A percentile compares a stretch with the other conserved stretches of the same genome.
Conservation (phyloP, 768 basidiomycete species). For the Auricularia sp. region DNA sequence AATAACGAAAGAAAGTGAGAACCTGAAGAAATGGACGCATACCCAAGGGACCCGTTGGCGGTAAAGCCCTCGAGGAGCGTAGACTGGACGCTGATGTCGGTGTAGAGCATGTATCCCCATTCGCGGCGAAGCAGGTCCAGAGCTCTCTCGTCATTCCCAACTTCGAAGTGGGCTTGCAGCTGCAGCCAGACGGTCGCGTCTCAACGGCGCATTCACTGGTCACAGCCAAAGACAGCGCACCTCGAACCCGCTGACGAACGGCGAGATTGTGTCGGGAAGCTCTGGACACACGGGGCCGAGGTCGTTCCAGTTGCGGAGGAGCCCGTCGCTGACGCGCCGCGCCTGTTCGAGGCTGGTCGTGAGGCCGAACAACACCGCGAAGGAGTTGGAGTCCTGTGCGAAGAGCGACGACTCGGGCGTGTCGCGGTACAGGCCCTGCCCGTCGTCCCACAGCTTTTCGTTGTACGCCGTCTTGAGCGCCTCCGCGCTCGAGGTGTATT, state of each 20-base stretch:
- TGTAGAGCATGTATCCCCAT: constrained; percentile 54
- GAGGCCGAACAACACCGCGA: constrained; percentile 44
- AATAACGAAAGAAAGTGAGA: too few species aligned
- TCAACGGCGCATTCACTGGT: not conserved
- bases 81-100: constrained; percentile 43
- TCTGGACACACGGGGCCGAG: constrained; percentile 45
- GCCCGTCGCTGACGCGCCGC: constrained; percentile 33
- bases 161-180: constrained; percentile 49
- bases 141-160: constrained; percentile 40
- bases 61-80: constrained; percentile 52
- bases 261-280: constrained; percentile 47
- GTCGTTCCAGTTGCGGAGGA: constrained; percentile 42
- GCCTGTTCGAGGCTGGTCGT: constrained; percentile 32
- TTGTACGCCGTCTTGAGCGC: constrained; percentile 41
- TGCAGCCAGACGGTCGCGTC: constrained; percentile 10
- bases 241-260: constrained; percentile 35
- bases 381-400: constrained; percentile 52
- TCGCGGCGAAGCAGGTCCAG: constrained; percentile 43
- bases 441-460: constrained; percentile 39
- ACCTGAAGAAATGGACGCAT: constrained; percentile 3
- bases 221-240: constrained; percentile 15
- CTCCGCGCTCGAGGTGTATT: constrained; percentile 37
- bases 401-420: constrained; percentile 41
- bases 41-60: constrained; percentile 40
- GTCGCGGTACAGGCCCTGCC: constrained; percentile 41